Conservation (phyloP, 768 basidiomycete species). For the Leccinum variicolor region DNA sequence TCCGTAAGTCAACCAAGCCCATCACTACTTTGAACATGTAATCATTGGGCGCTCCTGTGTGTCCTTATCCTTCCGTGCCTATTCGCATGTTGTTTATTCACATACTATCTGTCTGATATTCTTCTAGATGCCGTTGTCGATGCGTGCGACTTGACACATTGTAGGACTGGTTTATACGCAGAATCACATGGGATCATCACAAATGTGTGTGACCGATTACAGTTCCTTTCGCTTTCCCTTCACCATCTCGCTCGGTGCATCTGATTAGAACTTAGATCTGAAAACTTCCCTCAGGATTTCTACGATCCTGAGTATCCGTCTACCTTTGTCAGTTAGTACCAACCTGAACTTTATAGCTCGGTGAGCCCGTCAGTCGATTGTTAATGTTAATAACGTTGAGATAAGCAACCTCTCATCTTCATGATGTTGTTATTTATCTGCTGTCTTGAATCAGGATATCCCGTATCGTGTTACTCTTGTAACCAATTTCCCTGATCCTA, state of each 20-base stretch:
- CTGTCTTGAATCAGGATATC: not conserved
- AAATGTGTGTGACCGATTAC: slow-evolving; percentile 50
- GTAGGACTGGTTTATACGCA: slow-evolving; percentile 80
- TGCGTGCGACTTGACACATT: not conserved
- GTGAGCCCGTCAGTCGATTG: slow-evolving; percentile 65
- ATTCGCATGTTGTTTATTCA: not conserved
- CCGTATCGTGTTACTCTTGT: not conserved
- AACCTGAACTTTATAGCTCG: slow-evolving; percentile 63
- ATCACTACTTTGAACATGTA: slow-evolving; percentile 32
- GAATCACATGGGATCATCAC: slow-evolving; percentile 88
- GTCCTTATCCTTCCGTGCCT: slow-evolving; percentile 17
- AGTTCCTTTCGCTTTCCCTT: not conserved
- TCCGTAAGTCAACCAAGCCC: slow-evolving; percentile 51
- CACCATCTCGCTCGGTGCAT: not conserved
- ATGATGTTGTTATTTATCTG: not conserved
- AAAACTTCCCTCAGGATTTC: slow-evolving; percentile 58
- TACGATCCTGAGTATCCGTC: slow-evolving; percentile 61
- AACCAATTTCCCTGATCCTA: not conserved
- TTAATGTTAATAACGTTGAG: not conserved
- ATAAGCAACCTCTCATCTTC: not conserved
- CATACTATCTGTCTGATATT: not conserved
- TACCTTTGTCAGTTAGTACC: slow-evolving; percentile 69
- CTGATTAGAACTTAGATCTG: not conserved
- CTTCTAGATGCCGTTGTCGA: not conserved
- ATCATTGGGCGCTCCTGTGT: slow-evolving; percentile 86